phyloP scores from a whole-genome alignment of 768 basidiomycete species.

The Tylopilus intermedius region DNA sequence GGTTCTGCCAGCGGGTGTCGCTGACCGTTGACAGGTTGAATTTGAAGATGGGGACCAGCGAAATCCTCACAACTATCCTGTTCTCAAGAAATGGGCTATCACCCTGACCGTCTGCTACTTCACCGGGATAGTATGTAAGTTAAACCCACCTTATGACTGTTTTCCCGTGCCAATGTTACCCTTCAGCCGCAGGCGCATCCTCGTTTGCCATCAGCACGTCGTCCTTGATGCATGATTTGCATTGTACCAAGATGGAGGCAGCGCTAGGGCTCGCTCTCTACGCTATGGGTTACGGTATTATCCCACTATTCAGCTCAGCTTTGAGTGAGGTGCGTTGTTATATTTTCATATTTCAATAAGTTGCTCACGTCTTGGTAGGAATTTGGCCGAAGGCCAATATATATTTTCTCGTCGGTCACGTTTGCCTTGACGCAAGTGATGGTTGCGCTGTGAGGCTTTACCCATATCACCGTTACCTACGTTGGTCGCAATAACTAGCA shows the following conservation, averaged over 20 bases:
- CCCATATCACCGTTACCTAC: neutral
- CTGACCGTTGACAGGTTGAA: slow-evolving; percentile 31
- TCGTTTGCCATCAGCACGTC: slow-evolving; percentile 51
- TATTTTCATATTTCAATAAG: neutral
- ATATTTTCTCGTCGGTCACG: slow-evolving; percentile 46
- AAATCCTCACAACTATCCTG: slow-evolving; percentile 36
- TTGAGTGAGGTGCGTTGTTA: slow-evolving; percentile 47
- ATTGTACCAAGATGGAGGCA: slow-evolving; percentile 41
- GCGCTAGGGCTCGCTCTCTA: slow-evolving; percentile 49
- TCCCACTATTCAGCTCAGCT: slow-evolving; percentile 59
- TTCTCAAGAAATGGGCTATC: slow-evolving; percentile 39
- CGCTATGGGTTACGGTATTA: slow-evolving; percentile 53
- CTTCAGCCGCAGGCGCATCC: slow-evolving; percentile 43
- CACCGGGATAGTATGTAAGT: slow-evolving; percentile 19
- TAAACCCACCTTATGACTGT: neutral
- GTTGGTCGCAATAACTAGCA: neutral
- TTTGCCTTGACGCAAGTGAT: slow-evolving; percentile 50
- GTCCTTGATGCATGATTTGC: slow-evolving; percentile 46
- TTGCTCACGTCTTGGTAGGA: slow-evolving; percentile 36
- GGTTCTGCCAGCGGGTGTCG: neutral
- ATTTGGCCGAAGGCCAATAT: slow-evolving; percentile 59
- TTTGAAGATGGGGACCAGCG: slow-evolving; percentile 35
- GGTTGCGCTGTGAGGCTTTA: slow-evolving; percentile 25
- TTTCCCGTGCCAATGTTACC: neutral
- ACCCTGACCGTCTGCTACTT: slow-evolving; percentile 30